Percentiles rank a stretch among this genome's conserved stretches.
Evolutionary conservation across 23 red algal species (phyloP).

Genomic region (Chondrus crispus): DNA sequence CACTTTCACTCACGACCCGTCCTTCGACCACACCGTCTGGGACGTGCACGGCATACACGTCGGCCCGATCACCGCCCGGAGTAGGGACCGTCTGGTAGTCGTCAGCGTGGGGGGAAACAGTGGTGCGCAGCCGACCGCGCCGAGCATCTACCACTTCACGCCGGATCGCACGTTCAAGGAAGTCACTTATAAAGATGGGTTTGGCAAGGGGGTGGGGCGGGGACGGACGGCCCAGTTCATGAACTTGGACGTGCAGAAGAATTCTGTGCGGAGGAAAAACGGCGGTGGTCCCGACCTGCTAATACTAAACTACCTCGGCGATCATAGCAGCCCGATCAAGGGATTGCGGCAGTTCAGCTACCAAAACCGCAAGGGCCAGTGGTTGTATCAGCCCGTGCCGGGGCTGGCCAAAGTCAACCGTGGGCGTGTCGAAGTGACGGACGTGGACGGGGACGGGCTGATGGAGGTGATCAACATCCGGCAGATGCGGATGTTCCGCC

Average conservation of each 20-base stretch:
- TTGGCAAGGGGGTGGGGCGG: neutral
- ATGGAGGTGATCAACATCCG: neutral
- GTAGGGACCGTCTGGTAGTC: neutral
- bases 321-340: neutral
- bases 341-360: neutral
- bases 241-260: neutral
- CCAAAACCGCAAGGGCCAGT: neutral
- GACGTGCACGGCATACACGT: conserved; percentile 28
- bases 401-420: neutral
- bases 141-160: neutral
- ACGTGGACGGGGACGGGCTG: neutral
- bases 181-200: neutral
- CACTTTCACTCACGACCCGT: conserved; percentile 9
- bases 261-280: neutral
- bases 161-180: neutral
- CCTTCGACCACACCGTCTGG: neutral
- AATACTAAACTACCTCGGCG: neutral
- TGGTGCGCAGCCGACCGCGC: neutral
- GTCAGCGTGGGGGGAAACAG: conserved; percentile 23
- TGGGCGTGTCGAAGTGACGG: neutral
- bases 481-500: neutral
- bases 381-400: neutral
- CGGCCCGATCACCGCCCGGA: neutral
- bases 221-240: conserved; percentile 22
- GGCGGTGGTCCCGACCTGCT: neutral